Evolutionary conservation across 495 filamentous ascomycete species (phyloP).

Genomic region (Penicillium paxilli): DNA sequence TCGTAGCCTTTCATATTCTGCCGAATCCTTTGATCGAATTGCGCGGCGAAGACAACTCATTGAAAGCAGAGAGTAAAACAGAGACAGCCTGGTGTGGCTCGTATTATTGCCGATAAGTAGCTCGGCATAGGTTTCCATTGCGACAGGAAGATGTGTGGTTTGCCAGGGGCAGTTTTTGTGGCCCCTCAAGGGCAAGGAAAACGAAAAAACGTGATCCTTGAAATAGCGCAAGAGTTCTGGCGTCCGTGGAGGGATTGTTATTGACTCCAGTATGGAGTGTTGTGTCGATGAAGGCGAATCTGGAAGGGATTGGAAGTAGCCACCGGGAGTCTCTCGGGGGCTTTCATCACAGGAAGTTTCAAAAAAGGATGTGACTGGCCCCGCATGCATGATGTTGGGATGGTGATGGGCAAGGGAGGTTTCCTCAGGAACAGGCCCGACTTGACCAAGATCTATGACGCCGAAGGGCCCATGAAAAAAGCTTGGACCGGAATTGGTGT

Average conservation of each 20-base stretch:
- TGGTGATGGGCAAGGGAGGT: too few relatives aligned
- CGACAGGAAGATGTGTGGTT: constrained; percentile 9
- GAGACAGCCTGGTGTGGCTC: constrained; percentile 2
- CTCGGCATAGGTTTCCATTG: constrained; percentile 7
- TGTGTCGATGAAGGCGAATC: background rate
- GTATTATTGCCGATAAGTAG: background rate
- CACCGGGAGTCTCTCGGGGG: too few relatives aligned
- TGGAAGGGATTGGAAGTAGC: background rate
- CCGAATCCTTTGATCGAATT: background rate
- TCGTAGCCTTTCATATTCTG: too few relatives aligned
- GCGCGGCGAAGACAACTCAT: background rate
- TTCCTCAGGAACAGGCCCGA: background rate
- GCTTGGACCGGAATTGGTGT: background rate
- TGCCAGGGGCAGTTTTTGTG: constrained; percentile 10
- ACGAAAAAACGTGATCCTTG: background rate
- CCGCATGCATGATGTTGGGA: too few relatives aligned
- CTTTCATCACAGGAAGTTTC: too few relatives aligned
- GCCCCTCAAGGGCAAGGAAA: background rate
- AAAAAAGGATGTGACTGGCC: too few relatives aligned
- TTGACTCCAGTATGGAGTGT: too few relatives aligned
- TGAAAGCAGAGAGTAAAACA: constrained; percentile 4
- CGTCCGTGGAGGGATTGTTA: background rate
- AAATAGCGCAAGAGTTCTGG: background rate
- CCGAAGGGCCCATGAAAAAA: constrained; percentile 12
- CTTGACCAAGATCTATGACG: background rate